Conservation (phyloP, 306 rosid genomes). For the Leucaena leucocephala region DNA sequence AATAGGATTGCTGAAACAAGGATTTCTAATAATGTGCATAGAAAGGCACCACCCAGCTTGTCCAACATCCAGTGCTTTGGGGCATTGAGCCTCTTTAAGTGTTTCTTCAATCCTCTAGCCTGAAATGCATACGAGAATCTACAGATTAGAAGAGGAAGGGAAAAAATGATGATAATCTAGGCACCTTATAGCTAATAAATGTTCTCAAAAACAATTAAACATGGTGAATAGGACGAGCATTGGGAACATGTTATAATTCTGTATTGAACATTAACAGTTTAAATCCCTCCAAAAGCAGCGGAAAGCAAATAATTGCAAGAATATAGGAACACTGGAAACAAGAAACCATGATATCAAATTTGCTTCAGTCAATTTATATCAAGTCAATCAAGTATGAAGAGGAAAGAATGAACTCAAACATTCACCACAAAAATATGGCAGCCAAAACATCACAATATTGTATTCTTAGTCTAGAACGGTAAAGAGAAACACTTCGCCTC, state of each 20-base stretch:
- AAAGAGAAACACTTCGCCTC: background rate
- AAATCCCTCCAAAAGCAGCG: background rate
- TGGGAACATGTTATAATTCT: too few relatives aligned
- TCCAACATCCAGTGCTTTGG: constrained; percentile 79
- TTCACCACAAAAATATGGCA: background rate
- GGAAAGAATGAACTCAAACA: background rate
- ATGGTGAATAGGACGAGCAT: background rate
- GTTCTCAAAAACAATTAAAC: background rate
- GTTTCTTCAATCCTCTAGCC: constrained; percentile 84
- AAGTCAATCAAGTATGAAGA: too few relatives aligned
- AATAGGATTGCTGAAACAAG: background rate
- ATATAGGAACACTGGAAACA: too few relatives aligned
- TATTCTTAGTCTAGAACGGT: background rate
- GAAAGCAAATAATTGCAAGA: too few relatives aligned
- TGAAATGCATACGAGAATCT: constrained; percentile 32
- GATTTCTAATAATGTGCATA: constrained; percentile 3
- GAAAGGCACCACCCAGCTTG: constrained; percentile 59
- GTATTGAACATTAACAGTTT: background rate
- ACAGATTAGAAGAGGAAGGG: background rate
- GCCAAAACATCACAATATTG: background rate
- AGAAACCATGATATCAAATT: too few relatives aligned
- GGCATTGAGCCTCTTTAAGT: constrained; percentile 76
- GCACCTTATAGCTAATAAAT: background rate
- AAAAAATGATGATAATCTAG: background rate
- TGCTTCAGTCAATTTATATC: too few relatives aligned